A percentile compares a stretch with the other conserved stretches of the same genome.
phyloP scores from a whole-genome alignment of 768 basidiomycete species.

The Podaxis mareebaensis region DNA sequence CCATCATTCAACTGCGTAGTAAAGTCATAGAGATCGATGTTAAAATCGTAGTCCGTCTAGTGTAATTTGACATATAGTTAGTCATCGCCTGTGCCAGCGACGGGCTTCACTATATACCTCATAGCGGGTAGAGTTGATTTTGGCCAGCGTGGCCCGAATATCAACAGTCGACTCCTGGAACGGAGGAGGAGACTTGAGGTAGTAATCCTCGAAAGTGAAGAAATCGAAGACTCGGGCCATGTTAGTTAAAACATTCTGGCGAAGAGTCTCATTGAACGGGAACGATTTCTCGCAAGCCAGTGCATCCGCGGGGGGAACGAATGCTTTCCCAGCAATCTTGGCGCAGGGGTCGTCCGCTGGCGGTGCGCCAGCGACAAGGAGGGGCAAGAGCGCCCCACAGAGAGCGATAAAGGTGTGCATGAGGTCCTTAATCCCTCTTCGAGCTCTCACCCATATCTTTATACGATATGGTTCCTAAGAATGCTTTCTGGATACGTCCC shows the following conservation, averaged over 20 bases:
- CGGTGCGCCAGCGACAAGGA: conserved; percentile 24
- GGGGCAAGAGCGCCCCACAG: conserved; percentile 10
- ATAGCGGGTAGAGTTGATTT: conserved; percentile 50
- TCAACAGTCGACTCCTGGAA: conserved; percentile 57
- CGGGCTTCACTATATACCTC: conserved; percentile 31
- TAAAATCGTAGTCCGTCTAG: conserved; percentile 70
- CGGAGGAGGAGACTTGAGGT: conserved; percentile 49
- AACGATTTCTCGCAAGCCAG: conserved; percentile 60
- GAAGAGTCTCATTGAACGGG: conserved; percentile 57
- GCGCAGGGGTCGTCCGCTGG: conserved; percentile 36
- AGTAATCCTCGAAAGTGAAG: conserved; percentile 54
- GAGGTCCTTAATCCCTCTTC: not conserved
- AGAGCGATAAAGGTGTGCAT: conserved; percentile 8
- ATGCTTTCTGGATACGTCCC: not conserved
- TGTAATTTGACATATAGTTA: not conserved
- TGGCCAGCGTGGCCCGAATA: conserved; percentile 49
- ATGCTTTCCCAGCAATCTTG: conserved; percentile 41
- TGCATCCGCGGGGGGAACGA: conserved; percentile 52
- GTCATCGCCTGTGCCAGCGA: not conserved
- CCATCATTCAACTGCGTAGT: conserved; percentile 62
- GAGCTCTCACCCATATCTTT: not conserved
- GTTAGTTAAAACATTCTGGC: conserved; percentile 50
- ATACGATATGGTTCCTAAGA: not conserved
- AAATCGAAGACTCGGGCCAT: conserved; percentile 52
- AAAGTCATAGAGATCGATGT: conserved; percentile 54